A percentile compares a stretch with the other conserved stretches of the same genome.
phyloP scores from a whole-genome alignment of 1,284 basidiomycete species.

The Moniliella sp. region DNA sequence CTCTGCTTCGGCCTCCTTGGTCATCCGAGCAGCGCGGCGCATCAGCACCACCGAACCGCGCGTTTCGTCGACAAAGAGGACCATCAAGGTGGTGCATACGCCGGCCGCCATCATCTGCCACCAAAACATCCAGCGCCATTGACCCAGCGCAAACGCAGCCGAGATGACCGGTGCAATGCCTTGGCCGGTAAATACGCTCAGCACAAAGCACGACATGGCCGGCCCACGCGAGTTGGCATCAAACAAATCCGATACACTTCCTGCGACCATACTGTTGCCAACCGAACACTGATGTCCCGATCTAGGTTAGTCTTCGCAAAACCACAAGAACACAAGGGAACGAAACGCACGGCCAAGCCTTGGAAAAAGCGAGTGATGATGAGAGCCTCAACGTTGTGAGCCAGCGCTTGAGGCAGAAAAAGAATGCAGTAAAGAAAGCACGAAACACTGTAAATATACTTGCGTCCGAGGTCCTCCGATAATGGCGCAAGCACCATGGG shows the following conservation, averaged over 20 bases:
- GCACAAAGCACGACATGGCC: conserved; percentile 36
- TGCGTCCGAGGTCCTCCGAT: conserved; percentile 55
- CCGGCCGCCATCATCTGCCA: conserved; percentile 18
- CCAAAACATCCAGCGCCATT: conserved; percentile 26
- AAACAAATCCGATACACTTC: conserved; percentile 25
- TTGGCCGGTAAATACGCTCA: conserved; percentile 18
- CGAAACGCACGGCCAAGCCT: too few species aligned
- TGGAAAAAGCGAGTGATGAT: too few species aligned
- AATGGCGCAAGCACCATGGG: conserved; percentile 47
- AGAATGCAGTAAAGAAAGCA: conserved; percentile 38
- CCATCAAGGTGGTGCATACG: conserved; percentile 7
- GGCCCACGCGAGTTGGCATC: conserved; percentile 32
- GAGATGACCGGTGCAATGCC: conserved; percentile 19
- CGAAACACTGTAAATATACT: conserved; percentile 47
- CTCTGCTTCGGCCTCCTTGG: conserved; percentile 17
- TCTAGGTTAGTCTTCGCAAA: conserved; percentile 42
- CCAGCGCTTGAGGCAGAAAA: conserved; percentile 6
- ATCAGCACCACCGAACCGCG: conserved; percentile 37
- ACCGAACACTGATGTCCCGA: neutral
- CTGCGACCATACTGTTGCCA: conserved; percentile 12
- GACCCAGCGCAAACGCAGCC: conserved; percentile 12
- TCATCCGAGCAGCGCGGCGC: conserved; percentile 30
- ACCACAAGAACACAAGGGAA: conserved; percentile 15
- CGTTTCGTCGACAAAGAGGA: conserved; percentile 26
- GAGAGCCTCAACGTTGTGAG: too few species aligned